Evolutionary conservation across 208 protist genomes (phyloP).

Genomic region (Zelonia costaricensis): DNA sequence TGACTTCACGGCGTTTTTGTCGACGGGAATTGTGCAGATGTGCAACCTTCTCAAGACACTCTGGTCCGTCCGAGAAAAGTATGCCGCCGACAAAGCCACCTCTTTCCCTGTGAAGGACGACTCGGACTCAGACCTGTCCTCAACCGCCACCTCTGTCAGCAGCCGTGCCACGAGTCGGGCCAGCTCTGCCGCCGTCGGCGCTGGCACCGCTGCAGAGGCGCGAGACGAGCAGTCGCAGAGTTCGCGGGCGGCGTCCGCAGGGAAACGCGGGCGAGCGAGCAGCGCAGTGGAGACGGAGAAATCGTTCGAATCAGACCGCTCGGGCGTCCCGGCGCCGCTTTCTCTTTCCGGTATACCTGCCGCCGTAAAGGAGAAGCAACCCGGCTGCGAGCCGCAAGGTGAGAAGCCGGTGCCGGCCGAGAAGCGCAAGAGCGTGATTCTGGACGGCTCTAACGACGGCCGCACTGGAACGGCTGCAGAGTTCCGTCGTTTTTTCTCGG

Average conservation of each 20-base stretch:
- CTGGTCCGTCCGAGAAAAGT: conserved; percentile 49
- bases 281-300: conserved; percentile 5
- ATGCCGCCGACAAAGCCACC: conserved; percentile 19
- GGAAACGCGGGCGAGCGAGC: background rate
- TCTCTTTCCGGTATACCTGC: background rate
- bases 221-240: conserved; percentile 10
- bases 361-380: background rate
- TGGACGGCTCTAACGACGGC: background rate
- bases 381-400: background rate
- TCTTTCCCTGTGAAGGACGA: conserved; percentile 4
- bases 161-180: background rate
- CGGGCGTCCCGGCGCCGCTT: background rate
- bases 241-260: background rate
- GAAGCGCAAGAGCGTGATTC: conserved; percentile 6
- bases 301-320: background rate
- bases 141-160: background rate
- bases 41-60: conserved; percentile 53
- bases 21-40: conserved; percentile 38
- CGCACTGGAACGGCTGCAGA: conserved; percentile 3
- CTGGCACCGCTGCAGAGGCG: background rate
- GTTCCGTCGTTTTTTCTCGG: conserved; percentile 36
- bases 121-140: conserved; percentile 1
- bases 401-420: background rate
- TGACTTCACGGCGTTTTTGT: conserved; percentile 58
- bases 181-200: conserved; percentile 1